These are phyloP conservation scores for Monascus purpureus DNA, from an alignment of 495 filamentous ascomycete species.

Conservation along the genomic window DNA sequence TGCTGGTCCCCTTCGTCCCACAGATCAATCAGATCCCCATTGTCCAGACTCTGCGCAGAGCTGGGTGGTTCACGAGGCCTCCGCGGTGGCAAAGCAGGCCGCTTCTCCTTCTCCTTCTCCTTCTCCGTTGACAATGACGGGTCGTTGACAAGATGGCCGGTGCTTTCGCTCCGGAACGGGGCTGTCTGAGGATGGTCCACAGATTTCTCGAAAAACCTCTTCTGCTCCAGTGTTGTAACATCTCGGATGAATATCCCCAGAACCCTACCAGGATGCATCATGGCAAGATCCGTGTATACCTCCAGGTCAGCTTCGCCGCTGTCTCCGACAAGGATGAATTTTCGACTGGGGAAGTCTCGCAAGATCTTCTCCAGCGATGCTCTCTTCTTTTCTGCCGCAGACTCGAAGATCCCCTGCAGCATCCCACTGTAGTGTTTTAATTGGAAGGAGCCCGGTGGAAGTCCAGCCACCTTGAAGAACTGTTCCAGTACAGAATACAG, in stretches of 20 bases:
- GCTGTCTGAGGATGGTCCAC: constrained; percentile 24
- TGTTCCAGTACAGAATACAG: constrained; percentile 75
- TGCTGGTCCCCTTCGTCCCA: constrained; percentile 30
- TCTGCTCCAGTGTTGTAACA: constrained; percentile 60
- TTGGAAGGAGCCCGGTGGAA: constrained; percentile 83
- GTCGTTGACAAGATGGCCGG: constrained; percentile 9
- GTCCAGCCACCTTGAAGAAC: constrained; percentile 64
- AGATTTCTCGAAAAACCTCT: constrained; percentile 65
- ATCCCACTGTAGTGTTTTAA: constrained; percentile 91
- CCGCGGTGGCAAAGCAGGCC: constrained; percentile 26
- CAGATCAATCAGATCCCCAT: constrained; percentile 51
- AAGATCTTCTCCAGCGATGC: constrained; percentile 72
- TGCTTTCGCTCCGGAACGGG: constrained; percentile 13
- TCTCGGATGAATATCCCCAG: constrained; percentile 86
- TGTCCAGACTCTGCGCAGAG: constrained; percentile 18
- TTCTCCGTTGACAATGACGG: not conserved
- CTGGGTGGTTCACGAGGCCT: constrained; percentile 10
- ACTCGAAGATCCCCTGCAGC: constrained; percentile 96
- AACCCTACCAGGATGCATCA: constrained; percentile 69
- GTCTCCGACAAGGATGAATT: constrained; percentile 85
- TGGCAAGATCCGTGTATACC: constrained; percentile 86
- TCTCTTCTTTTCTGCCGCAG: constrained; percentile 88
- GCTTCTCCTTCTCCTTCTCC: constrained; percentile 5
- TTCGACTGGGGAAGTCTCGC: constrained; percentile 75
- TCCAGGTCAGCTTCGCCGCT: constrained; percentile 95